Conservation (phyloP, 2,329 filamentous ascomycete species). For the Colletotrichum sp. region DNA sequence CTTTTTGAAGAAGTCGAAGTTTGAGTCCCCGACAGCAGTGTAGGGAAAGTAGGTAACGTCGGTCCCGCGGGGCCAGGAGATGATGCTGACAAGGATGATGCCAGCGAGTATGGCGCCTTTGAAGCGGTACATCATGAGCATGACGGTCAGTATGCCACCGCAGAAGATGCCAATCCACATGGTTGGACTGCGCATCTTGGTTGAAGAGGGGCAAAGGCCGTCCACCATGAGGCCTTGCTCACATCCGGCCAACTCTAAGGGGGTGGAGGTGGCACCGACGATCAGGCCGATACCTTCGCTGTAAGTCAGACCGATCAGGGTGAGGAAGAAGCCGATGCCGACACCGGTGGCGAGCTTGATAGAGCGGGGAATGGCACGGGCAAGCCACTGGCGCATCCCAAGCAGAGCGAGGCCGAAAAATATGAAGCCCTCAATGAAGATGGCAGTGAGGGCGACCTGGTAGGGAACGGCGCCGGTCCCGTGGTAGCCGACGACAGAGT, state of each 20-base stretch:
- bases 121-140: conserved; percentile 85
- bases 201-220: conserved; percentile 64
- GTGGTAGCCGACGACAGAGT: conserved; percentile 74
- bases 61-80: conserved; percentile 84
- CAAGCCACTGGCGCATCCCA: conserved; percentile 87
- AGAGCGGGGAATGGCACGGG: conserved; percentile 79
- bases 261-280: conserved; percentile 70
- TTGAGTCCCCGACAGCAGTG: conserved; percentile 68
- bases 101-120: conserved; percentile 87
- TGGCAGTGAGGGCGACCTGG: conserved; percentile 78
- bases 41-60: conserved; percentile 83
- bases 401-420: conserved; percentile 82
- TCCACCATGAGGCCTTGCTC: conserved; percentile 28
- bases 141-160: conserved; percentile 78
- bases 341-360: conserved; percentile 89
- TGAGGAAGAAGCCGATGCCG: conserved; percentile 84
- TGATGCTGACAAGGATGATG: conserved; percentile 83
- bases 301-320: conserved; percentile 78
- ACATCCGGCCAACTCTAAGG: conserved; percentile 79
- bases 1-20: conserved; percentile 87
- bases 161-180: conserved; percentile 93
- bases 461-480: conserved; percentile 78
- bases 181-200: conserved; percentile 82
- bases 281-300: conserved; percentile 82
- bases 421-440: conserved; percentile 87